These are phyloP conservation scores for Entrophospora sp. DNA, from an alignment of 192 early-diverging fungal genomes.

Conservation along the genomic window DNA sequence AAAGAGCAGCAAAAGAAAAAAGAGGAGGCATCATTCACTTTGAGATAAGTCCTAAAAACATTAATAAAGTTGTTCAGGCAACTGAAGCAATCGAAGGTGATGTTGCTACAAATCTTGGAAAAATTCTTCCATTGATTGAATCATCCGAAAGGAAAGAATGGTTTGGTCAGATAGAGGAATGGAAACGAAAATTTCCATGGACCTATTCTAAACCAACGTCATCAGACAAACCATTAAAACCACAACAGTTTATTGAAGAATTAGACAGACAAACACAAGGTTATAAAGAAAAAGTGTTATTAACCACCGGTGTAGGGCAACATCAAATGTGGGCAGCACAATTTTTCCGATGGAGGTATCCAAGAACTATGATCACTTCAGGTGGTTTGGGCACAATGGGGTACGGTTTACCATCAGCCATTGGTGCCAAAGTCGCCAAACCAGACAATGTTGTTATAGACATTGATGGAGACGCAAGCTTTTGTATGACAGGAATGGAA, in stretches of 20 bases:
- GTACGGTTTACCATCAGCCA: conserved; percentile 90
- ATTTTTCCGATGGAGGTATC: conserved; percentile 85
- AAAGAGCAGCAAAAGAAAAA: conserved; percentile 73
- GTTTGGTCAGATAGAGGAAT: conserved; percentile 71
- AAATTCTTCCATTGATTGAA: conserved; percentile 71
- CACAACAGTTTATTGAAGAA: conserved; percentile 92
- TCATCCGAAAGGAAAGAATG: conserved; percentile 66
- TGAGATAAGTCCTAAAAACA: conserved; percentile 99
- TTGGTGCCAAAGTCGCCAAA: conserved; percentile 92
- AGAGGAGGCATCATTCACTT: conserved; percentile 97
- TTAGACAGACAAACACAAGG: conserved; percentile 73
- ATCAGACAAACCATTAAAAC: conserved; percentile 66
- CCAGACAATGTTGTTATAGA: conserved; percentile 95
- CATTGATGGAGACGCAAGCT: conserved; percentile 97
- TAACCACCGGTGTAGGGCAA: conserved; percentile 96
- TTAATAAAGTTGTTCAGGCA: conserved; percentile 95
- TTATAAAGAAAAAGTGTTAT: conserved; percentile 86
- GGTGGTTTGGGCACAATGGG: conserved; percentile 99
- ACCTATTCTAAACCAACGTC: conserved; percentile 54
- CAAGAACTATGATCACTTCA: conserved; percentile 84
- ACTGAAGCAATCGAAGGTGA: conserved; percentile 92
- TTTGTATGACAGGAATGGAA: conserved; percentile 99
- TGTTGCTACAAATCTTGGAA: conserved; percentile 76
- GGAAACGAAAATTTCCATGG: conserved; percentile 95
- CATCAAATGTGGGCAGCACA: conserved; percentile 99